A percentile compares a stretch with the other conserved stretches of the same genome.
phyloP scores from a whole-genome alignment of 208 protist species.

The Leishmania braziliensis region DNA sequence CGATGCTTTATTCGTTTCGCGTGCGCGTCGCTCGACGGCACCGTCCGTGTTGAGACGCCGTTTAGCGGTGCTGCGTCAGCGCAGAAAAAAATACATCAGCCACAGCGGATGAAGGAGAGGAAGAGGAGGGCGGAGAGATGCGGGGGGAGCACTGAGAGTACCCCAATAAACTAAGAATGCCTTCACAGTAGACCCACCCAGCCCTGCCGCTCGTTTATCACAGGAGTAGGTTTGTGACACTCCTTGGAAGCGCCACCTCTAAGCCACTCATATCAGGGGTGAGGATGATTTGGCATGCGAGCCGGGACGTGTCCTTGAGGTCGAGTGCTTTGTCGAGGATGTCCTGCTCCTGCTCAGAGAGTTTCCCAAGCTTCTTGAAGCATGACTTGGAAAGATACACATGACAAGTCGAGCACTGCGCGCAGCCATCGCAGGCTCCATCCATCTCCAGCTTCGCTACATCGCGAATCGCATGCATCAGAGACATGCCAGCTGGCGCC shows the following conservation, averaged over 20 bases:
- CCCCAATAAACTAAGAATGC: not conserved
- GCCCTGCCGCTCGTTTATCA: not conserved
- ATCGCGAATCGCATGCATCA: conserved; percentile 92
- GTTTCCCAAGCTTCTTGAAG: conserved; percentile 75
- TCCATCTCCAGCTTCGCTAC: conserved; percentile 94
- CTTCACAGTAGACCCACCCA: not conserved
- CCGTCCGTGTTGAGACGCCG: not conserved
- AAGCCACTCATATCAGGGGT: conserved; percentile 64
- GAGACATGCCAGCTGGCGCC: conserved; percentile 55
- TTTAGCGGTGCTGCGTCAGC: not conserved
- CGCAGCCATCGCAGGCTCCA: conserved; percentile 92
- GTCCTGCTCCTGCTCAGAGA: conserved; percentile 86
- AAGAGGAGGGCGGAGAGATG: not conserved
- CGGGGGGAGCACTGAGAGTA: not conserved
- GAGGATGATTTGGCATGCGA: conserved; percentile 79
- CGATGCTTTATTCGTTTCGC: not conserved
- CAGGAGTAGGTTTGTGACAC: conserved; percentile 49
- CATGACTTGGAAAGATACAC: conserved; percentile 83
- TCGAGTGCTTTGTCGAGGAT: conserved; percentile 75
- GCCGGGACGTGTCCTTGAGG: conserved; percentile 65
- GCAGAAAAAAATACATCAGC: not conserved
- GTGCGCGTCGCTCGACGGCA: not conserved
- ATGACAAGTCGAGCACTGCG: conserved; percentile 96
- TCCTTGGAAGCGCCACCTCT: conserved; percentile 57
- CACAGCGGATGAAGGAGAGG: not conserved